phyloP scores from a whole-genome alignment of 805 yeast genomes.

The Babjeviella inositovora region DNA sequence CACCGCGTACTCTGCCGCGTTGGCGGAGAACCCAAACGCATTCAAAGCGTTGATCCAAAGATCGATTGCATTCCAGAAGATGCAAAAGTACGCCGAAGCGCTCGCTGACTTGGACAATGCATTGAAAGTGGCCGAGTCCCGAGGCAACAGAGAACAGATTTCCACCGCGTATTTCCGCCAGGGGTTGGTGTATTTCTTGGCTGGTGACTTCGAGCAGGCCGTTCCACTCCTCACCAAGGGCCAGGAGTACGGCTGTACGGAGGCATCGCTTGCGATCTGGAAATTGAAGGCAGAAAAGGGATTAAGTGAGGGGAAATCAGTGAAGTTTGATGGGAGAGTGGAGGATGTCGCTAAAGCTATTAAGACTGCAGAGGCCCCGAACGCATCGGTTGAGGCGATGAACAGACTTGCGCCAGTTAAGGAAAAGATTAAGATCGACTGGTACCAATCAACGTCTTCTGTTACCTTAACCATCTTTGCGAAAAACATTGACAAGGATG shows the following conservation, averaged over 20 bases:
- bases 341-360: too few species aligned
- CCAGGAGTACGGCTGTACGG: conserved; percentile 20
- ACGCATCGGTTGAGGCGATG: too few species aligned
- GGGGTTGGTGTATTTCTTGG: conserved; percentile 27
- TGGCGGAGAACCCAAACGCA: conserved; percentile 24
- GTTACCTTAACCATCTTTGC: conserved; percentile 62
- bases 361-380: too few species aligned
- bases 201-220: conserved; percentile 23
- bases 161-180: conserved; percentile 30
- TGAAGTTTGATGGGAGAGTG: conserved; percentile 23
- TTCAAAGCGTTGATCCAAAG: conserved; percentile 29
- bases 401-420: too few species aligned
- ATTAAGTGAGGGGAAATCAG: conserved; percentile 12
- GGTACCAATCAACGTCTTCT: conserved; percentile 48
- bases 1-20: conserved; percentile 15
- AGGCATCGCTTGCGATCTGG: conserved; percentile 33
- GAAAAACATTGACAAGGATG: conserved; percentile 39
- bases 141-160: conserved; percentile 28
- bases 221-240: conserved; percentile 23
- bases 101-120: conserved; percentile 28
- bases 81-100: conserved; percentile 29
- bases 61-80: conserved; percentile 30
- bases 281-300: conserved; percentile 15
- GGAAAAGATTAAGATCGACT: conserved; percentile 33
- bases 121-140: conserved; percentile 20